phyloP scores from a whole-genome alignment of 2,329 filamentous ascomycete genomes.

The Paracoccidioides lutzii region DNA sequence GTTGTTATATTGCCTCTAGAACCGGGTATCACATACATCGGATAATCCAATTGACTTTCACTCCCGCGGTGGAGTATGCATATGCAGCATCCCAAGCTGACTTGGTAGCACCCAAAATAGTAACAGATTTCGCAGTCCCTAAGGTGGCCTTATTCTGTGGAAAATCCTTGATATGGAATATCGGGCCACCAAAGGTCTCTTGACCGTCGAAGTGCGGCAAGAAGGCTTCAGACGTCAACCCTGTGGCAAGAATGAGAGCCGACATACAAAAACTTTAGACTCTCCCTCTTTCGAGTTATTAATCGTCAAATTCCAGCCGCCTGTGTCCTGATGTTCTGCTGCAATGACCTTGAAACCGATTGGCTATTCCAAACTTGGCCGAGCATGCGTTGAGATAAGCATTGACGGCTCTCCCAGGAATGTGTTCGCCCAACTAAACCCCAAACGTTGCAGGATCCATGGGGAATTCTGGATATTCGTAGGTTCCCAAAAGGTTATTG shows the following conservation, averaged over 20 bases:
- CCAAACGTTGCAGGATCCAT: slow-evolving; percentile 46
- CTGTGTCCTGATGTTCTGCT: slow-evolving; percentile 27
- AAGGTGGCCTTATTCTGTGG: slow-evolving; percentile 24
- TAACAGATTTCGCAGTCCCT: slow-evolving; percentile 28
- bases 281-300: slow-evolving; percentile 6
- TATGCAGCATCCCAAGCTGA: slow-evolving; percentile 50
- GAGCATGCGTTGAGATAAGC: slow-evolving; percentile 46
- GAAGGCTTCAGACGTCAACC: slow-evolving; percentile 45
- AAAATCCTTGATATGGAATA: slow-evolving; percentile 49
- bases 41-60: slow-evolving; percentile 46
- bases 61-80: slow-evolving; percentile 38
- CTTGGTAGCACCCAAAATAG: slow-evolving; percentile 48
- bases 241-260: slow-evolving; percentile 51
- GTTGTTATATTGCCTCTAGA: background rate
- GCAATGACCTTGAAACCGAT: slow-evolving; percentile 36
- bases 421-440: slow-evolving; percentile 41
- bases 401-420: slow-evolving; percentile 45
- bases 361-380: slow-evolving; percentile 38
- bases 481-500: slow-evolving; percentile 62
- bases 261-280: slow-evolving; percentile 23
- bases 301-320: slow-evolving; percentile 19
- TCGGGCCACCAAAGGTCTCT: slow-evolving; percentile 37
- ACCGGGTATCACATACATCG: slow-evolving; percentile 18
- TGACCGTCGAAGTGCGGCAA: slow-evolving; percentile 41
- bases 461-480: slow-evolving; percentile 61